Base-by-base conservation (phyloP, 345 rosid species). In the Linum usitatissimum region DNA sequence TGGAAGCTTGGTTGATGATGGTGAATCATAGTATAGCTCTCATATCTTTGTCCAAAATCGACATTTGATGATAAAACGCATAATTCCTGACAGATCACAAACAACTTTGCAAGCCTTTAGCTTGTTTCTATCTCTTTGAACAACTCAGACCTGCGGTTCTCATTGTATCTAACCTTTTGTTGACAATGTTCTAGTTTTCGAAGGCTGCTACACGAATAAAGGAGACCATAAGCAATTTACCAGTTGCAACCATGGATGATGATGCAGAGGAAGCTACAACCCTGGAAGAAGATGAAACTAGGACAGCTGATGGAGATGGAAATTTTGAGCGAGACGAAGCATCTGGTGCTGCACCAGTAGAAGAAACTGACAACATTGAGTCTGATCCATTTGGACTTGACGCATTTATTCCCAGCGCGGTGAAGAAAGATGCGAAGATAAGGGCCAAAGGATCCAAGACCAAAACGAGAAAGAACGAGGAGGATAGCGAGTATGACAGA, bases 341-440 rank as follows among this genome's bases (percentile, higher is more conserved):
- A 67, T 66, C 69, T 69, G 59, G 68, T 36, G 77, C 38, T 70
- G 69, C 36, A 64, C 62, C 59, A 34, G 73, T 57, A 15, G 85
- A 75, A 71, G 87, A 56, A 38, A 68, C 66, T 39, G 72, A 72
- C n/a, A 48, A 76, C 68, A 78, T 57, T 3, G 91, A 82, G 73
- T 80, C 86, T 6, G 99, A 93, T 80, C 97, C 97, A 18, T 90
- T 93, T 75, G 97, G 99, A 40, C 99, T 93, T 0, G 88, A 93
- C 65, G 84, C 90, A 49, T 77, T 78, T 51, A 84, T 93, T 63
- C 78, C 88, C 5, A 74, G 75, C 64, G 59, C 70, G 38, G 77
- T 58, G 48, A 90, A 78, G 81, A 87, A 83, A 71, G 87, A 80
- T 49, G 81, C 79, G 62, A 83, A 64, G 69, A 51, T 73, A 20